Base-by-base conservation (phyloP, 2,329 filamentous ascomycete species). In the Aspergillus calidoustus region DNA sequence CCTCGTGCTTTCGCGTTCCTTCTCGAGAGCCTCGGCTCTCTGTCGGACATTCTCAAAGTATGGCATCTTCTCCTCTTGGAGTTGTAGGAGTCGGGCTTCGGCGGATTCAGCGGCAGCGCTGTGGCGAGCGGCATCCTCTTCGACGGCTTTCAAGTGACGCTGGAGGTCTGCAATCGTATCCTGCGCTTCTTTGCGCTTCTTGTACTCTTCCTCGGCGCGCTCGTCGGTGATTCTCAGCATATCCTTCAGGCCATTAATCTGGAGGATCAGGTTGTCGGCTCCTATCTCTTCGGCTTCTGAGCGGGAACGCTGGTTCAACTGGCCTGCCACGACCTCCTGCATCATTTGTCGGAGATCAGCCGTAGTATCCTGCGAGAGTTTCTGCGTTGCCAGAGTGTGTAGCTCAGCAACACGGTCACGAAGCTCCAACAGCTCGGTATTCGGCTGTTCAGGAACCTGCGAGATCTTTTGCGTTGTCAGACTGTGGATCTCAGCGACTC, bases 131-230 rank as follows among this genome's bases (percentile, higher is more conserved):
- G 78, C 77, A 64, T 82, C 80, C 49, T 82, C 89, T n/a, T 89
- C 86, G 5, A 89, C 86, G 64, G 88, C 84, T 61, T 87, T 85
- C 28, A 92, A 82, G 23, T 89, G 83, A 58, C 87, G 84, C 75
- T 93, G 89, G n/a, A 88, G 83, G 71, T 93, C 90, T 5, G 88
- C 85, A 15, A 92, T 80, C 63, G 86, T 86, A 70, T 93, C 91
- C 73, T 93, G 90, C 1, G 89, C 88, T 38, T 86, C 83, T 57
- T 89, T 85, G 61, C 90, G 86, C 52, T 79, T 78, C 49, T 83
- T 80, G 62, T 89, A 79, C 69, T 93, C 89, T 56, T 86, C 79
- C 64, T 92, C 89, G 1, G 84, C 84, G 59, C 84, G 84, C 41
- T 83, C 82, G 66, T 92, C 88, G 41, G 89, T 86, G 9, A 84